Base-by-base conservation (phyloP, 345 rosid genomes). In the Theobroma cacao region DNA sequence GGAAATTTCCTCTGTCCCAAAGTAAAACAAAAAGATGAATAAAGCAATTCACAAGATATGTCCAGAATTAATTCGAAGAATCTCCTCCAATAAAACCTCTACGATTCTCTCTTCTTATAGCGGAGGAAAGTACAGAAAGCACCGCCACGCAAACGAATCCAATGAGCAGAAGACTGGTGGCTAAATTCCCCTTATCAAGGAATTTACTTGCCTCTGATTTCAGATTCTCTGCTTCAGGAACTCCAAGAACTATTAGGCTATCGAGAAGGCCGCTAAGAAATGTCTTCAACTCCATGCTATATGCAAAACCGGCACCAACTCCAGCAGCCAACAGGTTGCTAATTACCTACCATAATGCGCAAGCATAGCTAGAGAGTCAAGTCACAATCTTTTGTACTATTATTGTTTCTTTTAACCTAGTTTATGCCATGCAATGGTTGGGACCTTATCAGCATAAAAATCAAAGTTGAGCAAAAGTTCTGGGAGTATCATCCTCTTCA, bases 361-460 rank as follows among this genome's bases (percentile, higher is more conserved):
- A 53, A 20, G 13, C 1, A 45, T 12, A 12, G 15, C 50, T 4
- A 13, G n/a, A n/a, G n/a, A 45, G 50, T n/a, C n/a, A n/a, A 45
- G 50, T 45, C 50, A 47, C 52, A 14, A 47, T 47, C 50, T 40
- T 40, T 41, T 41, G 11, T 10, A 10, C 13, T 9, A 41, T 10
- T 41, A 41, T 41, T 41, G 12, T 41, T 9, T 41, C 45, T 13
- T 41, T 41, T 3, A 47, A 47, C 18, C 0, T 47, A 14, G 18
- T 17, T 41, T 41, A 41, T 47, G 52, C 3, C 15, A 14, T 47
- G 52, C 18, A 47, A 47, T 47, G 52, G 18, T 7, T 55, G 20
- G 60, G 28, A 82, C 86, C 87, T 82, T 75, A 70, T 86, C 86
- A 2, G 73, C 84, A 13, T 82, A 84, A 52, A 84, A 84, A 59